Evolutionary conservation across 352 stramenopile species (phyloP).

Genomic region (Phytophthora boehmeriae): DNA sequence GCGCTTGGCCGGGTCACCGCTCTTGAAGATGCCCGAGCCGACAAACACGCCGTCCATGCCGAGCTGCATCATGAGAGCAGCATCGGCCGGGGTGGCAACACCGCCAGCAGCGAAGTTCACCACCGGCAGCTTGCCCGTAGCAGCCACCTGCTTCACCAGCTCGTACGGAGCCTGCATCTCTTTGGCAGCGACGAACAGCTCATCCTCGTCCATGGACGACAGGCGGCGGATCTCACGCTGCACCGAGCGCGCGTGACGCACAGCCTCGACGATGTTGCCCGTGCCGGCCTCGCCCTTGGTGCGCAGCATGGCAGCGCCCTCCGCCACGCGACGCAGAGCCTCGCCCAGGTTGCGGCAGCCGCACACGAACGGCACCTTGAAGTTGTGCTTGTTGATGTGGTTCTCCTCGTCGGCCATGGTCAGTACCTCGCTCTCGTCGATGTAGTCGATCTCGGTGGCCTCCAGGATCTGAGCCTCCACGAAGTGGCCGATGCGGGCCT

Average conservation of each 20-base stretch:
- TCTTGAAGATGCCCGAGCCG: slow-evolving; percentile 98
- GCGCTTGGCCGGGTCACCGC: slow-evolving; percentile 92
- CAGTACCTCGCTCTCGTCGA: slow-evolving; percentile 98
- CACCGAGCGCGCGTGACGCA: slow-evolving; percentile 95
- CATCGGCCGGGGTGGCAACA: slow-evolving; percentile 97
- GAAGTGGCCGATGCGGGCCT: slow-evolving; percentile 98
- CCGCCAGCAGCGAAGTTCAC: slow-evolving; percentile 99
- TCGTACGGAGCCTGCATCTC: slow-evolving; percentile 95
- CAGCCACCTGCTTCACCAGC: slow-evolving; percentile 92
- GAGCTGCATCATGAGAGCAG: slow-evolving; percentile 99
- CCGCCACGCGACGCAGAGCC: slow-evolving; percentile 93
- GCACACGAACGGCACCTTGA: slow-evolving; percentile 98
- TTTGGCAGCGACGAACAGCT: slow-evolving; percentile 98
- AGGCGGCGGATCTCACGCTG: slow-evolving; percentile 92
- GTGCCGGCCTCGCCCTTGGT: slow-evolving; percentile 99
- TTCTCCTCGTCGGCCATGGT: slow-evolving; percentile 99
- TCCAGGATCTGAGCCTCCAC: slow-evolving; percentile 99
- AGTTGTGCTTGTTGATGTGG: slow-evolving; percentile 97
- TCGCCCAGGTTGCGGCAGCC: slow-evolving; percentile 98
- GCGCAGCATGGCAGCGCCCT: slow-evolving; percentile 97
- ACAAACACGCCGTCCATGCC: slow-evolving; percentile 99
- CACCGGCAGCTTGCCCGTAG: slow-evolving; percentile 93
- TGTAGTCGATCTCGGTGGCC: slow-evolving; percentile 98
- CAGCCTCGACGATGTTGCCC: slow-evolving; percentile 98
- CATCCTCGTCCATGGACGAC: slow-evolving; percentile 95